These are phyloP conservation scores for Euryodendron excelsum DNA, from an alignment of 148 eudicot genomes.

Conservation along the genomic window DNA sequence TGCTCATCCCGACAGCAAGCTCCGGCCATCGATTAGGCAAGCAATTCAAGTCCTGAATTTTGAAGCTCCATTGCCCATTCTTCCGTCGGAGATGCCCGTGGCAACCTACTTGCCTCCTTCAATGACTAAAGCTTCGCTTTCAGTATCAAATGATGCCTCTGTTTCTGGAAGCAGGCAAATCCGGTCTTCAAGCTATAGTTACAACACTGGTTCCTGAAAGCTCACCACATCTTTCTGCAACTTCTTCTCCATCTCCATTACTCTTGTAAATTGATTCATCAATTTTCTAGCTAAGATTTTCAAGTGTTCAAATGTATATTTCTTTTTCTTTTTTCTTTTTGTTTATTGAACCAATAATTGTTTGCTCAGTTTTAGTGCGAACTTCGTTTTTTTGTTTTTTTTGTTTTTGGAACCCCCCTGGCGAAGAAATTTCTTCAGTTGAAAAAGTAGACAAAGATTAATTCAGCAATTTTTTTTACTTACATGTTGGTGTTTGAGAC, in stretches of 20 bases:
- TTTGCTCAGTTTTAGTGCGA: too few relatives aligned
- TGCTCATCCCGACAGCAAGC: conserved; percentile 18
- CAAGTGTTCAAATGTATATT: too few relatives aligned
- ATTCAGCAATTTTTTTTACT: too few relatives aligned
- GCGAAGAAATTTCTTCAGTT: too few relatives aligned
- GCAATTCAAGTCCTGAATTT: conserved; percentile 15
- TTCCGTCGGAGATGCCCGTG: conserved; percentile 13
- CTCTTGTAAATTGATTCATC: neutral
- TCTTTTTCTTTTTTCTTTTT: too few relatives aligned
- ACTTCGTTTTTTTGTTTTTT: too few relatives aligned
- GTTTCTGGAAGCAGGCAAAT: neutral
- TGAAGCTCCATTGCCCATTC: conserved; percentile 13
- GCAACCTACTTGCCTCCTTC: conserved; percentile 9
- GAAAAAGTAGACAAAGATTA: too few relatives aligned
- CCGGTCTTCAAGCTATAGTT: neutral
- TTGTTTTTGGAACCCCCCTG: too few relatives aligned
- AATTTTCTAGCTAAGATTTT: too few relatives aligned
- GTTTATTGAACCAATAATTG: too few relatives aligned
- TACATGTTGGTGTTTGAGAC: too few relatives aligned
- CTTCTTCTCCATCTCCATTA: neutral
- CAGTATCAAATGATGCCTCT: neutral
- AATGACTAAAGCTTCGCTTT: neutral
- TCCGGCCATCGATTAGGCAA: conserved; percentile 16
- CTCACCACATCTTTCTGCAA: neutral
- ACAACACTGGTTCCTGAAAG: neutral